Percentiles rank a stretch among this genome's conserved stretches.
Evolutionary conservation across 164 flowering plant species (phyloP).

Genomic region (Vitis amurensis): DNA sequence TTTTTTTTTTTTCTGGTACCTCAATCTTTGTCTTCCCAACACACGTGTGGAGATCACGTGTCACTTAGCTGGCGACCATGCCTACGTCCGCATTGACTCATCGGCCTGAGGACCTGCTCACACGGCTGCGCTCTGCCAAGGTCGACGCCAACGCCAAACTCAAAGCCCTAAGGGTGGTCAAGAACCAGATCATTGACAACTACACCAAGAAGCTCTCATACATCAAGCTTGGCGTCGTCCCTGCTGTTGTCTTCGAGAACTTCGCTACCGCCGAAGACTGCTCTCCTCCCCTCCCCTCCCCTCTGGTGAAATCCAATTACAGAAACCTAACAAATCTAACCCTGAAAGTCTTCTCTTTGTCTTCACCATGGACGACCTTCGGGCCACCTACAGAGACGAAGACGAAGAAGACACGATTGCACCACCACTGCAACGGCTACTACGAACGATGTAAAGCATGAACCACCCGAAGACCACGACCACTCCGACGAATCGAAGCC

Average conservation of each 20-base stretch:
- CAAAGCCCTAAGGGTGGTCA: slow-evolving; percentile 75
- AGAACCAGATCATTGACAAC: slow-evolving; percentile 95
- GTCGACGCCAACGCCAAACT: slow-evolving; percentile 27
- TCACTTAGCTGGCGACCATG: slow-evolving; percentile 32
- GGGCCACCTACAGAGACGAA: slow-evolving; percentile 46
- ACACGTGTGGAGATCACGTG: background rate
- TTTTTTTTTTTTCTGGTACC: too few species aligned
- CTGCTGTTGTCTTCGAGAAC: slow-evolving; percentile 49
- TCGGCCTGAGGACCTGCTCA: slow-evolving; percentile 53
- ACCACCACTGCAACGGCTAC: background rate
- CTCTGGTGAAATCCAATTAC: too few species aligned
- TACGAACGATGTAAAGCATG: slow-evolving; percentile 15
- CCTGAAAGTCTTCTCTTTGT: too few species aligned
- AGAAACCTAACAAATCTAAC: too few species aligned
- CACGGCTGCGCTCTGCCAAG: slow-evolving; percentile 39
- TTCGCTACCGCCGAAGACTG: background rate
- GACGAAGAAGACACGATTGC: slow-evolving; percentile 34
- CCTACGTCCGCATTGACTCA: slow-evolving; percentile 36
- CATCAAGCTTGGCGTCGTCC: slow-evolving; percentile 83
- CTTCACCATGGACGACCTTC: slow-evolving; percentile 43
- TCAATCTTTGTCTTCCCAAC: too few species aligned
- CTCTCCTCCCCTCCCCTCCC: too few species aligned
- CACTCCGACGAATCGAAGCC: slow-evolving; percentile 14
- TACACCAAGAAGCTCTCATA: slow-evolving; percentile 84
- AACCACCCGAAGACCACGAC: slow-evolving; percentile 30